These are phyloP conservation scores for bread wheat (Triticum aestivum) DNA, from an alignment of 176 grass and related monocot species.

Conservation along the genomic window DNA sequence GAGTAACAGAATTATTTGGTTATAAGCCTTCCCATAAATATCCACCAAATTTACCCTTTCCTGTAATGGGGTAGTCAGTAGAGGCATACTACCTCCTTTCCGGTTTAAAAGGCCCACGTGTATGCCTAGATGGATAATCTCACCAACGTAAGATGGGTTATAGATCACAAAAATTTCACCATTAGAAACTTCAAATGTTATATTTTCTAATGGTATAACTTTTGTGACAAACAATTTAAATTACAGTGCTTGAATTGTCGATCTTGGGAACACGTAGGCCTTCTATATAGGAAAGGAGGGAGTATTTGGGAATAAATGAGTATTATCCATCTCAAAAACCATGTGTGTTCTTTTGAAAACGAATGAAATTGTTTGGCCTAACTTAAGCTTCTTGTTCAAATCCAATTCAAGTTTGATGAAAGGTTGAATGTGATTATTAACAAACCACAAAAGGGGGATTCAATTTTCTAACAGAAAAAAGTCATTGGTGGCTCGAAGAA, in stretches of 20 bases:
- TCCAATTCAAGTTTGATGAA: neutral
- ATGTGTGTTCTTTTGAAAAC: neutral
- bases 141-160: too few species aligned
- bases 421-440: neutral
- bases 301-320: neutral
- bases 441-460: neutral
- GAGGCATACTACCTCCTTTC: neutral
- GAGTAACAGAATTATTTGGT: neutral
- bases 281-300: too few species aligned
- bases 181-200: too few species aligned
- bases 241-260: too few species aligned
- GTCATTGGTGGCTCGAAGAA: neutral
- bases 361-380: neutral
- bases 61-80: neutral
- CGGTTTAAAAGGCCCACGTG: too few species aligned
- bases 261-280: too few species aligned
- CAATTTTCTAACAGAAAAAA: neutral
- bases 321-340: neutral
- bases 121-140: too few species aligned
- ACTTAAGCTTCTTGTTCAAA: neutral
- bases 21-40: slow-evolving; percentile 16
- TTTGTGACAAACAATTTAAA: too few species aligned
- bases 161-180: too few species aligned
- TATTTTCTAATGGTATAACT: too few species aligned
- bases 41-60: neutral